These are phyloP conservation scores for Ophiosphaerella korrae DNA, from an alignment of 2,329 filamentous ascomycete species.

Conservation along the genomic window DNA sequence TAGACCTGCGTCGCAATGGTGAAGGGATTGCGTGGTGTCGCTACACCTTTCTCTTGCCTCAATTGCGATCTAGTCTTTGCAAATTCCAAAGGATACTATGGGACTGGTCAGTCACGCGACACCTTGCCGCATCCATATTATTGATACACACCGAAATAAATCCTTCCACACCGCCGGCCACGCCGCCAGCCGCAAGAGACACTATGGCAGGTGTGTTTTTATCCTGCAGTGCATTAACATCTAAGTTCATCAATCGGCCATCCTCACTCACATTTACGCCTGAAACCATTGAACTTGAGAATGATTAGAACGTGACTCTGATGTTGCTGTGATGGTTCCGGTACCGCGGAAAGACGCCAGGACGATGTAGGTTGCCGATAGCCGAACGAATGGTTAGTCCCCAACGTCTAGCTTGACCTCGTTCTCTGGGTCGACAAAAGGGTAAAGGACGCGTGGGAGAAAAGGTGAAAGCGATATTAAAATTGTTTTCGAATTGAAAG, in stretches of 20 bases:
- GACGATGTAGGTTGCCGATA: slow-evolving; percentile 16
- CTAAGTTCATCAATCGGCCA: too few relatives aligned
- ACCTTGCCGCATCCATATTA: neutral
- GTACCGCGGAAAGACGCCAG: slow-evolving; percentile 10
- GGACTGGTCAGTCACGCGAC: slow-evolving; percentile 12
- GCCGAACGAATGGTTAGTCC: slow-evolving; percentile 19
- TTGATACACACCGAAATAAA: slow-evolving; percentile 38
- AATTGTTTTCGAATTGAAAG: too few relatives aligned
- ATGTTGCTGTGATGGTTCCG: slow-evolving; percentile 14
- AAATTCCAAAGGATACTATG: slow-evolving; percentile 67
- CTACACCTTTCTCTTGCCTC: slow-evolving; percentile 50
- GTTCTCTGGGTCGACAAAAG: too few relatives aligned
- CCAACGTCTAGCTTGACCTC: neutral
- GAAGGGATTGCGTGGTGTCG: slow-evolving; percentile 62
- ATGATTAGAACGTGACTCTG: slow-evolving; percentile 12
- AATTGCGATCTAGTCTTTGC: slow-evolving; percentile 69
- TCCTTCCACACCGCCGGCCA: slow-evolving; percentile 48
- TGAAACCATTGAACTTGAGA: slow-evolving; percentile 34
- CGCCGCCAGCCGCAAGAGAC: slow-evolving; percentile 45
- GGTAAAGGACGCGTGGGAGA: too few relatives aligned
- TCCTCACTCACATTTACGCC: slow-evolving; percentile 29
- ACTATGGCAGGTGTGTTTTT: slow-evolving; percentile 45
- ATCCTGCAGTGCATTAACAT: slow-evolving; percentile 30
- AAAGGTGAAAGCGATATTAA: too few relatives aligned
- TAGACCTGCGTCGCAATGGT: slow-evolving; percentile 61